Evolutionary conservation across 169 alveolate genomes (phyloP), one percentile per base, ranked within the genome.

Genomic region (Eimeria maxima): DNA sequence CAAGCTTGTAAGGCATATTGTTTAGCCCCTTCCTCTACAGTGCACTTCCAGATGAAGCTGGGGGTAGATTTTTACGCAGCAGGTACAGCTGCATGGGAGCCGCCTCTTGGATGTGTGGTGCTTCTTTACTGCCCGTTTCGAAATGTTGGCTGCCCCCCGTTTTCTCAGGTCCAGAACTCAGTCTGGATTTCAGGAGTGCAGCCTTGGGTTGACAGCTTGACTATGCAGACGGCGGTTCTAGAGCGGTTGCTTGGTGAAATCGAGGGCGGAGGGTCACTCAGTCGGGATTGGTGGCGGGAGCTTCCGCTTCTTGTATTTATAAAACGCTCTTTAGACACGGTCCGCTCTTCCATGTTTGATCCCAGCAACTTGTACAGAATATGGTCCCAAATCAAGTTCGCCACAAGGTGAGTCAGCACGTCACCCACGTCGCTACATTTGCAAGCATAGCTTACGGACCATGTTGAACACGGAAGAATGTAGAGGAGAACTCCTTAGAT

Each of bases 301-400:
- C 83, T 87, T 22, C 94, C 94, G 24, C 71, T 87, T 29, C 71
- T 87, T 20, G 94, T 63, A 60, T 87, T 87, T 65, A 65, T 87
- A 22, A 87, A 63, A 55, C 94, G 53, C 42, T 24, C 63, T 33
- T 53, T 87, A 44, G 80, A 87, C 63, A 60, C 71, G 11, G 83
- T n/a, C 38, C 80, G 94, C 63, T 65, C 81, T 47, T 60, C 83
- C 4, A 38, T 87, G 29, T 63, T 87, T 65, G 60, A 87, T 29
- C 83, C 94, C n/a, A 87, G 94, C 83, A 87, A 22, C 94, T 44
- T 87, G 63, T 45, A 87, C 83, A 87, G 60, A 65, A 42, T 65
- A 60, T 87, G 94, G 94, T 65, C 38, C 1, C 94, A 63, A 44
- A 87, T 87, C 18, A 87, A 87, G 83, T 33, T n/a, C 42, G 94